Evolutionary conservation across 345 rosid genomes (phyloP).

Genomic region (Lepidium africanum): DNA sequence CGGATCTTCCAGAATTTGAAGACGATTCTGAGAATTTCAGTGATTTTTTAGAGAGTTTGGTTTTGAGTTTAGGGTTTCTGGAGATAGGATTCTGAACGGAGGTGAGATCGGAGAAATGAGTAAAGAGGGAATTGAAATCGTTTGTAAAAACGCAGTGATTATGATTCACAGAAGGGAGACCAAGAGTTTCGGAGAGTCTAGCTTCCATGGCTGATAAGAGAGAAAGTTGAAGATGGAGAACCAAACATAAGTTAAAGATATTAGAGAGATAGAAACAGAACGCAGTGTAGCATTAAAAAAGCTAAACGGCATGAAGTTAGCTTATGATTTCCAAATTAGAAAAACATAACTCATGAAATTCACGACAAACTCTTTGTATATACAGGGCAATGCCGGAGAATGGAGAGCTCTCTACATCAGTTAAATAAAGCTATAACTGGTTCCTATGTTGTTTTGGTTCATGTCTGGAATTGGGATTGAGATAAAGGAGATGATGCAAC

Average conservation of each 20-base stretch:
- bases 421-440: neutral
- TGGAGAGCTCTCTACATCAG: neutral
- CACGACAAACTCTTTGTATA: constrained; percentile 16
- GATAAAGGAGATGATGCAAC: constrained; percentile 10
- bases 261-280: neutral
- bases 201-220: constrained; percentile 35
- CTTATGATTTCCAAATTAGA: neutral
- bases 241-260: neutral
- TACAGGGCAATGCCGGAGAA: neutral
- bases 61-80: constrained; percentile 5
- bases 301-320: constrained; percentile 9
- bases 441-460: constrained; percentile 10
- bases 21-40: neutral
- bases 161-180: constrained; percentile 32
- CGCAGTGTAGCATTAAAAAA: neutral
- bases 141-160: constrained; percentile 1
- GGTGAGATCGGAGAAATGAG: constrained; percentile 29
- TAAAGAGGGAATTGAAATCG: constrained; percentile 28
- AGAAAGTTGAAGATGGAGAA: neutral
- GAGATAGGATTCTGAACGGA: constrained; percentile 16
- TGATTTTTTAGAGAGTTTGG: neutral
- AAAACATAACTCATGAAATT: neutral
- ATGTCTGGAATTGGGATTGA: constrained; percentile 17
- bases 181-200: constrained; percentile 35
- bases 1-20: neutral